A percentile compares a stretch with the other conserved stretches of the same genome.
These are phyloP conservation scores for Sporothrix pallida DNA, from an alignment of 2,329 filamentous ascomycete species.

Conservation along the genomic window DNA sequence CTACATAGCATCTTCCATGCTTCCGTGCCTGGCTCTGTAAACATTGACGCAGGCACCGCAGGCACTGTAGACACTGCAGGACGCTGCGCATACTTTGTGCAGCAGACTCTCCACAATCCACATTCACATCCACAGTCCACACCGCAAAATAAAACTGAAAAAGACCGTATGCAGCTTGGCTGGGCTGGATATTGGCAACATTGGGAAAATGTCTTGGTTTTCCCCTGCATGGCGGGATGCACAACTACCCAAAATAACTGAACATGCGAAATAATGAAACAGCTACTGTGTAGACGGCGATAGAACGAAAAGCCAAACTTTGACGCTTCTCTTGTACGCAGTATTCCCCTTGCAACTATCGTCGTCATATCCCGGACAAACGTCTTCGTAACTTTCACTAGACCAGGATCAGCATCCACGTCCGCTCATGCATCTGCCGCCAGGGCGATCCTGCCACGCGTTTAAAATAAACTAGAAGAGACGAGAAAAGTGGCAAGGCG, in stretches of 20 bases:
- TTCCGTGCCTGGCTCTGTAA: not conserved
- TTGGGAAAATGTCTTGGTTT: not conserved
- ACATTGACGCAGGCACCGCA: conserved; percentile 17
- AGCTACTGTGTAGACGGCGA: not conserved
- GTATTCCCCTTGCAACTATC: not conserved
- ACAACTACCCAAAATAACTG: not conserved
- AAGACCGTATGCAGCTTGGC: too few relatives aligned
- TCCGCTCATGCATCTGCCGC: not conserved
- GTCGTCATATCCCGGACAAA: not conserved
- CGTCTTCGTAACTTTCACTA: too few relatives aligned
- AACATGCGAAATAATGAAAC: conserved; percentile 5
- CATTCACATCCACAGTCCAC: conserved; percentile 1
- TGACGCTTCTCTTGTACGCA: too few relatives aligned
- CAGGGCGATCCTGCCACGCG: conserved; percentile 19
- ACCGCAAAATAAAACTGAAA: not conserved
- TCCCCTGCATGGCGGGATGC: conserved; percentile 19
- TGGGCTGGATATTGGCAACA: not conserved
- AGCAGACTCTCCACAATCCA: not conserved
- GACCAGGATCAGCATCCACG: not conserved
- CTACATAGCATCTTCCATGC: not conserved
- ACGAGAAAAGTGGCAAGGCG: not conserved
- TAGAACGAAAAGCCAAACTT: too few relatives aligned
- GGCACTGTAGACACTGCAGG: not conserved
- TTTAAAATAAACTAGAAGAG: not conserved
- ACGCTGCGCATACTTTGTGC: not conserved